Base-by-base conservation (phyloP, 2,329 filamentous ascomycete genomes). In the Xylaria sp. region DNA sequence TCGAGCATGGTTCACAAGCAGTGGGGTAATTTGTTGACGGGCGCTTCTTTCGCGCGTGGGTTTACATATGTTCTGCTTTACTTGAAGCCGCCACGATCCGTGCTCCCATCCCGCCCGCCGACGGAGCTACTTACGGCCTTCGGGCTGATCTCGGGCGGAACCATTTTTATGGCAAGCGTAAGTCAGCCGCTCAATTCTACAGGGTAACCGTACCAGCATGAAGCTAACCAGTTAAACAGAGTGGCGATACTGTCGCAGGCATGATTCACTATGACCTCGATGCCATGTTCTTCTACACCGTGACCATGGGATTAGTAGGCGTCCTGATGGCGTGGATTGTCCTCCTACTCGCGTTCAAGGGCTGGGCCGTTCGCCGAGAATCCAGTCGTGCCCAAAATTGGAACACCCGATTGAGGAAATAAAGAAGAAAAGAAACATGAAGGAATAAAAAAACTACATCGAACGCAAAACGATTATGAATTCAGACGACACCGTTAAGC, bases 1-100 rank as follows among this genome's bases (percentile, higher is more conserved):
- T 94, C 92, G 9, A 92, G 88, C 69, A 97, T 95, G 92, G 86
- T 98, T 51, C 94, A 98, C 79, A 89, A 89, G 73, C 94, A 97
- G 77, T 98, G 94, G 94, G 94, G 94, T 25, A 88, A 88, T 71
- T 84, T 98, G 68, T 84, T 98, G 56, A 84, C 92, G 49, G 92
- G 89, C 25, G 94, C 92, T 57, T 89, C 93, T 0, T 83, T 96
- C 61, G 89, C 92, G 23, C 87, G 94, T 49, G 88, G 83, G 1
- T 79, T 92, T 59, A 96, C 93, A 6, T 98, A 97, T 75, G 77
- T 95, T 4, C 78, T 94, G 42, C 78, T 92, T 61, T 98, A 90
- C 76, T 79, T 97, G 56, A 88, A 88, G 68, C 93, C 94, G 15
- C 93, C 94, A 1, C 89, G 82, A 28, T 96, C 92, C 0, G 84